Base-by-base conservation (phyloP, 176 grass and related monocot species). In the Pontederia crassipes region DNA sequence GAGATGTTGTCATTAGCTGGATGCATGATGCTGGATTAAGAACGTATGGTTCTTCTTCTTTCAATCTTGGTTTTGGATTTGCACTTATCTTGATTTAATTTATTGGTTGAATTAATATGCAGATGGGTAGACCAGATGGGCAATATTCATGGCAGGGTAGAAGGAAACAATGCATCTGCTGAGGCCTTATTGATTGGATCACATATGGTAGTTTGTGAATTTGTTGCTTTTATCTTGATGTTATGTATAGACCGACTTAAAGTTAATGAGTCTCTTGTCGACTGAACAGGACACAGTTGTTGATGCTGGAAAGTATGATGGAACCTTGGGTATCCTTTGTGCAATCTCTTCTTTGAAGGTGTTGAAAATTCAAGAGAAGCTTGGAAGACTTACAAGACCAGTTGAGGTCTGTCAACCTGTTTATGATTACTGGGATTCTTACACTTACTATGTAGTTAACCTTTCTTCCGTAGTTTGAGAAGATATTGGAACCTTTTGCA, bases 51-150 rank as follows among this genome's bases (percentile, higher is more conserved):
- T 32, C 5, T 69, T 65, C 24, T 53, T 54, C 6, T 54, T 54
- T 0, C 1, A 54, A 15, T 65, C 18, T 65, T 40, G 6, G 32
- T 40, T 4, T 24, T 51, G 9, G 12, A 26, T 27, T 50, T 52
- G 11, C 0, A 46, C 20, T 7, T 61, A n/a, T 50, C 8, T 73
- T 28, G 49, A 32, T n/a, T 56, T 16, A 5, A 14, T 12, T 64
- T 29, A 15, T 71, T 17, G 28, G 65, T 74, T 70, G 62, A 57
- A 5, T 67, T 60, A 40, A 26, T 2, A 51, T 62, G 18, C 50
- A 98, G 93, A 66, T 89, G 93, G 93, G 54, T 98, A 52, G 87
- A 98, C 74, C 87, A 92, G 83, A 89, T 92, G 93, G 87, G 93
- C 9, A 98, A 98, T 59, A 63, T 92, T 53, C 93, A 98, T 10